Evolutionary conservation across 495 filamentous ascomycete species (phyloP).

Genomic region (Aspergillus leporis): DNA sequence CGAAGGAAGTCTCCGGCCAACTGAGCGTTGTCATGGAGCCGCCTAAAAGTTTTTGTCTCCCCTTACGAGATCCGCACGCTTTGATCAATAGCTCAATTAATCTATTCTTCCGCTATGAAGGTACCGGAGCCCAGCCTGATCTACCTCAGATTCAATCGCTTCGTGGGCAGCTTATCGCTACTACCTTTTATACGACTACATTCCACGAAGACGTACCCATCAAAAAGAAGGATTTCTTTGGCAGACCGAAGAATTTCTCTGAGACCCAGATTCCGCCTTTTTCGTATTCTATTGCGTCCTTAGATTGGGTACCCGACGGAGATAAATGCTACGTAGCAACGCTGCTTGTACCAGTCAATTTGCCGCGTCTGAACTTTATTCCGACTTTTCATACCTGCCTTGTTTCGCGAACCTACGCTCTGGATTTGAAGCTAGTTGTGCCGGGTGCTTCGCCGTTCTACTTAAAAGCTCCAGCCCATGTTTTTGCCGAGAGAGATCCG

Average conservation of each 20-base stretch:
- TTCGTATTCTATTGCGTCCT: slow-evolving; percentile 7
- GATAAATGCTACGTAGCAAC: slow-evolving; percentile 50
- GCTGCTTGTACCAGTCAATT: slow-evolving; percentile 61
- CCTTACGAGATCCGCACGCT: slow-evolving; percentile 23
- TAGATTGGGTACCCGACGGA: slow-evolving; percentile 11
- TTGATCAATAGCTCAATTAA: slow-evolving; percentile 15
- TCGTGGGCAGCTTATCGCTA: slow-evolving; percentile 12
- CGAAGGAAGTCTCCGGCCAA: slow-evolving; percentile 56
- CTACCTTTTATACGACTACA: slow-evolving; percentile 17
- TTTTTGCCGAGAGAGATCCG: slow-evolving; percentile 10
- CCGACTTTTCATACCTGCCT: slow-evolving; percentile 79
- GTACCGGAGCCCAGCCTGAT: background rate
- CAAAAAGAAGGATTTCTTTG: slow-evolving; percentile 17
- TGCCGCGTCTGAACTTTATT: slow-evolving; percentile 57
- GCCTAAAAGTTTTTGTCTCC: slow-evolving; percentile 60
- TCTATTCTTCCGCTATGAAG: slow-evolving; percentile 7
- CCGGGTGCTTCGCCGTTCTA: slow-evolving; percentile 21
- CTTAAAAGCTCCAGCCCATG: slow-evolving; percentile 3
- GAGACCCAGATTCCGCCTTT: slow-evolving; percentile 9
- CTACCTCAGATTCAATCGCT: slow-evolving; percentile 16
- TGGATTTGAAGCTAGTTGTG: slow-evolving; percentile 55
- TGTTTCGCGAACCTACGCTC: slow-evolving; percentile 64
- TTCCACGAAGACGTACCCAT: slow-evolving; percentile 6
- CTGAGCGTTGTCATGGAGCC: slow-evolving; percentile 63
- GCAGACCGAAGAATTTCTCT: slow-evolving; percentile 10